Evolutionary conservation across 2,329 filamentous ascomycete genomes (phyloP), one percentile per base, ranked within the genome.

Genomic region (Xylariales sp.): DNA sequence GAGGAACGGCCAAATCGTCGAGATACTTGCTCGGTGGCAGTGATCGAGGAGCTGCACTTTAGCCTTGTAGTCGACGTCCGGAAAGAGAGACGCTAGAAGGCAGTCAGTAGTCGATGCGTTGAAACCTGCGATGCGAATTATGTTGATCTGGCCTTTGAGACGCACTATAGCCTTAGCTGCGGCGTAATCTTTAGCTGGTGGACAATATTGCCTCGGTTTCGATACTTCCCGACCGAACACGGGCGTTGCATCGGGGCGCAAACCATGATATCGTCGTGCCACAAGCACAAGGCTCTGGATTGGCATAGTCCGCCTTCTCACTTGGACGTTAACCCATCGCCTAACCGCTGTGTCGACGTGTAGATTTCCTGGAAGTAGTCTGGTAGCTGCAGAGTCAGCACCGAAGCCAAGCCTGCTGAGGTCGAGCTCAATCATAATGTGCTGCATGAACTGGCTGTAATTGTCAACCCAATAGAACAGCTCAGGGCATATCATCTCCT

Each of bases 361-460:
- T 11, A 16, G 14, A n/a, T 29, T 19, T n/a, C 28, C 42, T 16
- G 14, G 28, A 9, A 8, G n/a, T n/a, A 44, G 36, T 9, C 20
- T 20, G 6, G 9, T 12, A 14, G 42, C 42, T 14, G 38, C 27
- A 8, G 36, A 16, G 16, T n/a, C 16, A 11, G 42, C 16, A 19
- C 42, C 36, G 15, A 44, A 34, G 6, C 36, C 42, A 12, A 44
- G 42, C 21, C 35, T 44, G 36, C 42, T 44, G n/a, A 44, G 31
- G 20, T 44, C 42, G 14, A 44, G 24, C 15, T 44, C 42, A 22
- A 44, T 29, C 7, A 31, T 44, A 9, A 40, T 34, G 21, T 29
- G 16, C 14, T 35, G 27, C 42, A 44, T 44, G 6, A 44, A 22
- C 10, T 38, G 31, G 31, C 42, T 35, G 28, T 39, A 44, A 5